A percentile compares a stretch with the other conserved stretches of the same genome.
Evolutionary conservation across 2,329 filamentous ascomycete species (phyloP).

Genomic region (Epichloe typhina): DNA sequence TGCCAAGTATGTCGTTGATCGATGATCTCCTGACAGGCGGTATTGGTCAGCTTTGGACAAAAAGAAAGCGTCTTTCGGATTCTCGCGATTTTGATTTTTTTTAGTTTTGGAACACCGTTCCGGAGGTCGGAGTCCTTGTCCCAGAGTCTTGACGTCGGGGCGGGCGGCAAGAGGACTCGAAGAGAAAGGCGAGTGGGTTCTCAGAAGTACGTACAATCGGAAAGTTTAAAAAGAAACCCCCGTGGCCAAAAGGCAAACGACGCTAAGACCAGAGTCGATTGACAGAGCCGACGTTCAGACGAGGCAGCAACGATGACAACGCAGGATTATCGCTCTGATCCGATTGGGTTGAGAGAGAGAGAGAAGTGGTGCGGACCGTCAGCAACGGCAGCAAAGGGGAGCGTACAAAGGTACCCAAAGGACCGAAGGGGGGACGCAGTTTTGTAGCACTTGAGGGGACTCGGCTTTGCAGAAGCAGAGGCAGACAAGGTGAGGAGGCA

Average conservation of each 20-base stretch:
- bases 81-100: background rate
- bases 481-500: constrained; percentile 1
- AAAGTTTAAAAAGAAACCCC: background rate
- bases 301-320: background rate
- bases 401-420: background rate
- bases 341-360: constrained; percentile 1
- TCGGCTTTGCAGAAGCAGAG: background rate
- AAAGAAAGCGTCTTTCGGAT: background rate
- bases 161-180: background rate
- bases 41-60: background rate
- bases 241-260: background rate
- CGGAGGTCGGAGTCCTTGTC: background rate
- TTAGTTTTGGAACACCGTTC: background rate
- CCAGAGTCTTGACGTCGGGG: background rate
- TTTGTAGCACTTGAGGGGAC: background rate
- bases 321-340: constrained; percentile 1
- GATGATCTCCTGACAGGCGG: background rate
- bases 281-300: background rate
- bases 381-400: constrained; percentile 1
- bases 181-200: background rate
- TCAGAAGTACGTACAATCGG: background rate
- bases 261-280: background rate
- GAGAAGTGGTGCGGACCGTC: background rate
- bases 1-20: background rate
- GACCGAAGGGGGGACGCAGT: background rate